A percentile compares a stretch with the other conserved stretches of the same genome.
These are phyloP conservation scores for Aspergillus persii DNA, from an alignment of 2,329 filamentous ascomycete genomes.

Conservation along the genomic window DNA sequence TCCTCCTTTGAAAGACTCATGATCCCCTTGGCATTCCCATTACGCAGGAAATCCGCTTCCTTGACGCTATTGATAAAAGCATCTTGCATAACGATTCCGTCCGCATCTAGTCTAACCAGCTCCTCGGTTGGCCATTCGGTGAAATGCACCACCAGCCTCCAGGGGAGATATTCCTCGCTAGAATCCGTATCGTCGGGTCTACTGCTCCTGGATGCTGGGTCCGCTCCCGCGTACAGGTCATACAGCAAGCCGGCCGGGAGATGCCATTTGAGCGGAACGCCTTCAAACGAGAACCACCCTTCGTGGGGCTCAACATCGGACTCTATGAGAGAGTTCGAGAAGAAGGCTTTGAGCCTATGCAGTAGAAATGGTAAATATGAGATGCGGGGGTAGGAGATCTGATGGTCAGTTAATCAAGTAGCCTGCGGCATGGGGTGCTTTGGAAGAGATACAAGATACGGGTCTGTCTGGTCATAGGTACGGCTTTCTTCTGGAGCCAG, in stretches of 20 bases:
- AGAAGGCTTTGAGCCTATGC: conserved; percentile 62
- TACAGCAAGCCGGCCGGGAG: conserved; percentile 68
- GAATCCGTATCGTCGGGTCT: conserved; percentile 19
- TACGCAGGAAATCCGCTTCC: conserved; percentile 82
- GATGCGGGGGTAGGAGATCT: conserved; percentile 63
- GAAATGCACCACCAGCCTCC: conserved; percentile 63
- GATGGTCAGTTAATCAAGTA: conserved; percentile 2
- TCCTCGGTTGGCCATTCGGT: conserved; percentile 58
- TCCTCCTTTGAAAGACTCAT: conserved; percentile 85
- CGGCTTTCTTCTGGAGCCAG: conserved; percentile 60
- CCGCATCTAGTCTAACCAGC: conserved; percentile 56
- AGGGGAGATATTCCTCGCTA: conserved; percentile 49
- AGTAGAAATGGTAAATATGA: conserved; percentile 68
- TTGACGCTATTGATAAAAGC: conserved; percentile 69
- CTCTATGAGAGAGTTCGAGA: conserved; percentile 57
- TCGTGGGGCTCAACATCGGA: conserved; percentile 51
- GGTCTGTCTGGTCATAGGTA: conserved; percentile 58
- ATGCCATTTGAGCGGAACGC: conserved; percentile 69
- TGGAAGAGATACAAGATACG: conserved; percentile 53
- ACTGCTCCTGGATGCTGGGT: conserved; percentile 35
- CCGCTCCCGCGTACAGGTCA: conserved; percentile 64
- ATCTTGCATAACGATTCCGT: conserved; percentile 59
- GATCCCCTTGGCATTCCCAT: conserved; percentile 83
- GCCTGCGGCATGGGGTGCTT: not conserved
- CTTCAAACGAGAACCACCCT: conserved; percentile 66